phyloP scores from a whole-genome alignment of 2,329 filamentous ascomycete species.

The Salinomyces thailandicus region DNA sequence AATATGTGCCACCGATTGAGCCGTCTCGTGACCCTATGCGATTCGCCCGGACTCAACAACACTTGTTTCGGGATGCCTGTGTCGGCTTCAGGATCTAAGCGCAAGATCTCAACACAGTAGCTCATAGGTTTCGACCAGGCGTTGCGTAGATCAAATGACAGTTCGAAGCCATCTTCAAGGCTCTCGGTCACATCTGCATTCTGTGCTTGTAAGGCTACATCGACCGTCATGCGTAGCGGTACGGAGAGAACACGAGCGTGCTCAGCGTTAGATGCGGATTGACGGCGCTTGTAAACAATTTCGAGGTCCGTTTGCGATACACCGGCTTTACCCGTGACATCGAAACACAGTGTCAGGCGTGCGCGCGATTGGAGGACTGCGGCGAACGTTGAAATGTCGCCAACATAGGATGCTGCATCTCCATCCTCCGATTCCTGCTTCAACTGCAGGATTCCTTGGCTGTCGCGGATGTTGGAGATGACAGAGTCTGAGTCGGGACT shows the following conservation, averaged over 20 bases:
- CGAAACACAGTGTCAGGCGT: slow-evolving; percentile 64
- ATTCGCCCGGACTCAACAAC: slow-evolving; percentile 1
- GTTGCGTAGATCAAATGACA: slow-evolving; percentile 6
- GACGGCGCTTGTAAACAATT: slow-evolving; percentile 54
- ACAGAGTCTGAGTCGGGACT: neutral
- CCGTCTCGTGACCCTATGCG: neutral
- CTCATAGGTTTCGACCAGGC: slow-evolving; percentile 1
- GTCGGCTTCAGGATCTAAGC: neutral
- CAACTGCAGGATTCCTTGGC: slow-evolving; percentile 50
- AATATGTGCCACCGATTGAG: neutral
- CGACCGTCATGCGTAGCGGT: slow-evolving; percentile 5
- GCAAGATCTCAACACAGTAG: slow-evolving; percentile 1
- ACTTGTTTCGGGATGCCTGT: neutral
- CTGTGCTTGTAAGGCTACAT: slow-evolving; percentile 3
- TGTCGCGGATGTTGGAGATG: slow-evolving; percentile 46
- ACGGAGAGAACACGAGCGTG: slow-evolving; percentile 4
- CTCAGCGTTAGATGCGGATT: neutral
- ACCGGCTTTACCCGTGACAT: slow-evolving; percentile 77
- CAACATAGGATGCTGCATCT: too few species aligned
- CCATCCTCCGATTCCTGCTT: slow-evolving; percentile 6
- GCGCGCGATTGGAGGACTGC: slow-evolving; percentile 37
- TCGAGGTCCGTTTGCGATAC: slow-evolving; percentile 70
- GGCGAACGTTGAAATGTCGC: too few species aligned
- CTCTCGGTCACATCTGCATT: slow-evolving; percentile 1
- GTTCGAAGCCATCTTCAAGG: neutral